These are phyloP conservation scores for Cryptococcus sp. DNA, from an alignment of 1,284 basidiomycete genomes.

Conservation along the genomic window DNA sequence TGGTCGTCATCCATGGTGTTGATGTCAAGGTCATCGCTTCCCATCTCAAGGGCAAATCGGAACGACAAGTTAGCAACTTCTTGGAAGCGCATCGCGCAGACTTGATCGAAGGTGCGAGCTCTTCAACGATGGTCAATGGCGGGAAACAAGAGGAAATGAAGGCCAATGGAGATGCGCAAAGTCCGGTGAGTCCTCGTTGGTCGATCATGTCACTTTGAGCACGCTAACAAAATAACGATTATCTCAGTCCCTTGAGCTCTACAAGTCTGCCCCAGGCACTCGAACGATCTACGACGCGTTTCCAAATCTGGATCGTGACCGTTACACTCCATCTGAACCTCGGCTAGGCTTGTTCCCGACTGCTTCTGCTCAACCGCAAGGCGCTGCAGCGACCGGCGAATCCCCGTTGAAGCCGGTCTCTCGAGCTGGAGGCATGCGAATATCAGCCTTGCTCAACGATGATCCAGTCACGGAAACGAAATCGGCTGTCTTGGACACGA, in stretches of 20 bases:
- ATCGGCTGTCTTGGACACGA: conserved; percentile 17
- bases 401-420: conserved; percentile 18
- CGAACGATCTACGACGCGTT: conserved; percentile 22
- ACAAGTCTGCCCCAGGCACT: conserved; percentile 13
- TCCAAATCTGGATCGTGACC: not conserved
- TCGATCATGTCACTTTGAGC: not conserved
- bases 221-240: not conserved
- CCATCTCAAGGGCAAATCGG: conserved; percentile 74
- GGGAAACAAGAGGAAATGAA: not conserved
- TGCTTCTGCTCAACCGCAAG: conserved; percentile 14
- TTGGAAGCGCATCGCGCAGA: conserved; percentile 59
- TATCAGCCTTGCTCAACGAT: conserved; percentile 47
- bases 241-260: not conserved
- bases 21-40: conserved; percentile 74
- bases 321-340: conserved; percentile 25
- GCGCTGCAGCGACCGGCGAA: not conserved
- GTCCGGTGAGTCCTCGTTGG: not conserved
- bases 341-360: conserved; percentile 45
- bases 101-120: conserved; percentile 35
- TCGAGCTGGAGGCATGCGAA: conserved; percentile 44
- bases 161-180: conserved; percentile 1
- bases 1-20: conserved; percentile 68
- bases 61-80: conserved; percentile 72
- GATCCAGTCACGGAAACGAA: conserved; percentile 27
- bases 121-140: not conserved